A percentile compares a stretch with the other conserved stretches of the same genome.
phyloP scores from a whole-genome alignment of 2,329 filamentous ascomycete species.

The Sphaerulina populicola region DNA sequence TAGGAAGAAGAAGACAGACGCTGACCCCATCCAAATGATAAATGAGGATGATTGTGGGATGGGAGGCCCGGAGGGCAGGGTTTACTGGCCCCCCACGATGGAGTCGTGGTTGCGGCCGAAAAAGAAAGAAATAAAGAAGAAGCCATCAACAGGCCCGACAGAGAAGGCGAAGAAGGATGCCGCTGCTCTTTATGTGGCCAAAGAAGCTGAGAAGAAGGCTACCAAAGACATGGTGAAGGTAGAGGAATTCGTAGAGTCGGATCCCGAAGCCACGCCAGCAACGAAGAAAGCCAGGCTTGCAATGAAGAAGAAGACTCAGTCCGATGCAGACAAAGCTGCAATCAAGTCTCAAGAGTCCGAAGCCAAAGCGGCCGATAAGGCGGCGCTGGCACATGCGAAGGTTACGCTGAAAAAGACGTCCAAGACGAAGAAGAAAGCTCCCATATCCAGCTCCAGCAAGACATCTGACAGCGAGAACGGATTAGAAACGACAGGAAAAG shows the following conservation, averaged over 20 bases:
- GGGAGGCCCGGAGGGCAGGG: slow-evolving; percentile 72
- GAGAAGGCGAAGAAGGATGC: slow-evolving; percentile 32
- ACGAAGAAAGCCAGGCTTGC: slow-evolving; percentile 37
- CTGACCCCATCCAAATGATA: slow-evolving; percentile 38
- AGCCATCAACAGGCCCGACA: slow-evolving; percentile 38
- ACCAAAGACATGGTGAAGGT: slow-evolving; percentile 22
- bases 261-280: slow-evolving; percentile 32
- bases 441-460: slow-evolving; percentile 17
- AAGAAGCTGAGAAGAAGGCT: slow-evolving; percentile 24
- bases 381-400: slow-evolving; percentile 1
- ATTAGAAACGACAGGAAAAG: neutral
- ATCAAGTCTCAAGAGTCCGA: slow-evolving; percentile 14
- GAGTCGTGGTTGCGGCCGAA: slow-evolving; percentile 81
- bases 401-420: slow-evolving; percentile 1
- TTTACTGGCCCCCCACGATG: slow-evolving; percentile 86
- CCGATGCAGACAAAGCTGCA: slow-evolving; percentile 22
- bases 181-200: slow-evolving; percentile 23
- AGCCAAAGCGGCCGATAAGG: slow-evolving; percentile 11
- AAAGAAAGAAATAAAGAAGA: slow-evolving; percentile 58
- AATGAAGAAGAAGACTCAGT: slow-evolving; percentile 23
- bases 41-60: slow-evolving; percentile 67
- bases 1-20: slow-evolving; percentile 36
- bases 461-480: slow-evolving; percentile 6
- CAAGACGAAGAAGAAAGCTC: slow-evolving; percentile 17
- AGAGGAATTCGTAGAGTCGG: slow-evolving; percentile 27